Evolutionary conservation across 1,139 yeast genomes (phyloP).

Genomic region (Kluyveromyces marxianus): DNA sequence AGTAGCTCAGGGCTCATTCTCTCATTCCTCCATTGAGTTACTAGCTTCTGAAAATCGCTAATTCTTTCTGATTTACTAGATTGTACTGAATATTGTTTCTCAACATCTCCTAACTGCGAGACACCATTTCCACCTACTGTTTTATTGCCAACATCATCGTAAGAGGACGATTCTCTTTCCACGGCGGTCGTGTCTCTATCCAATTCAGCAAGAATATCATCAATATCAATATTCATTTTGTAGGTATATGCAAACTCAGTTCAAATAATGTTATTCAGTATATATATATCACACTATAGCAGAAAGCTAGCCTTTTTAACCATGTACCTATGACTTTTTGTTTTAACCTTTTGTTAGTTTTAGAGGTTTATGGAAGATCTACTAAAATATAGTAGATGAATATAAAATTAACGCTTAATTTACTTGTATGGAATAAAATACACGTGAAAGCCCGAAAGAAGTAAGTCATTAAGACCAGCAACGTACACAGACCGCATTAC

Average conservation of each 20-base stretch:
- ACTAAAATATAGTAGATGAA: no score
- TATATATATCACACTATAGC: no score
- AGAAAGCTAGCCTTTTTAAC: no score
- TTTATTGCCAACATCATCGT: conserved; percentile 16
- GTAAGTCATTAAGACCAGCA: no score
- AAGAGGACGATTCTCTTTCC: conserved; percentile 7
- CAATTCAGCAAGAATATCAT: conserved; percentile 61
- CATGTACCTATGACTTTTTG: no score
- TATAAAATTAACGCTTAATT: no score
- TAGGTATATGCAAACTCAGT: background rate
- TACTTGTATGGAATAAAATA: no score
- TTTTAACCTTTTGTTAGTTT: no score
- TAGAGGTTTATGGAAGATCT: no score
- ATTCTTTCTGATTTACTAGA: background rate
- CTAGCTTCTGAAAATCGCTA: conserved; percentile 37
- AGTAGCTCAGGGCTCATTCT: conserved; percentile 78
- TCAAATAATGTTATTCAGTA: background rate
- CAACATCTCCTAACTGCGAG: conserved; percentile 16
- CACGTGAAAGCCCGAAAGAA: no score
- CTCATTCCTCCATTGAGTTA: conserved; percentile 75
- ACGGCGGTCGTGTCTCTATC: conserved; percentile 37
- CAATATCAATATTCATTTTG: conserved; percentile 45
- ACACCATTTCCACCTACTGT: conserved; percentile 12
- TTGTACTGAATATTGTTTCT: conserved; percentile 12
- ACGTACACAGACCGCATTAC: background rate